Evolutionary conservation across 352 stramenopile species (phyloP).

Genomic region (Phytophthora litchii): DNA sequence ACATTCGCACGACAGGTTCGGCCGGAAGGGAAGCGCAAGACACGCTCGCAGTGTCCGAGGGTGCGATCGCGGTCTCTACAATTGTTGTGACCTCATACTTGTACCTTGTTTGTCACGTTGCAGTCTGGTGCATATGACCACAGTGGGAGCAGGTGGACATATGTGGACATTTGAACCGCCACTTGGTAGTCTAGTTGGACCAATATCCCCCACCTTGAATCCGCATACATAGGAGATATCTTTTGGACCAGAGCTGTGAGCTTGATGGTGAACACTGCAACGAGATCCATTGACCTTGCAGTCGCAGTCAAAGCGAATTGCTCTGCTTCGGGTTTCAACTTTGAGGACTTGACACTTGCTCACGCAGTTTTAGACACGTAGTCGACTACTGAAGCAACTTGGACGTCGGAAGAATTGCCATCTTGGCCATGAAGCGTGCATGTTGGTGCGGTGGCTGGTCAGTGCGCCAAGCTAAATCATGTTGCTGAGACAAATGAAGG

Average conservation of each 20-base stretch:
- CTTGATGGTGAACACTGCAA: too few species aligned
- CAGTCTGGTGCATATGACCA: slow-evolving; percentile 6
- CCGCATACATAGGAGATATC: too few species aligned
- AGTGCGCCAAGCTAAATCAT: slow-evolving; percentile 2
- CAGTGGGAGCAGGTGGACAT: slow-evolving; percentile 15
- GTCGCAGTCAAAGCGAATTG: too few species aligned
- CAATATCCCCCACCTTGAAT: too few species aligned
- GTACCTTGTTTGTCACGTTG: slow-evolving; percentile 9
- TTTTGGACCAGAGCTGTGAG: too few species aligned
- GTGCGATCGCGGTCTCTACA: not conserved
- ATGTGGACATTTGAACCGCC: not conserved
- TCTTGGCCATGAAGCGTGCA: too few species aligned
- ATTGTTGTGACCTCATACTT: not conserved
- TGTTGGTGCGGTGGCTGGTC: too few species aligned
- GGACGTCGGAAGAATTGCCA: too few species aligned
- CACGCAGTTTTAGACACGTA: not conserved
- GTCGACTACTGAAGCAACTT: not conserved
- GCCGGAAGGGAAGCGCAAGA: slow-evolving; percentile 6
- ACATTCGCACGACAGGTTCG: not conserved
- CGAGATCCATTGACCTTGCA: too few species aligned
- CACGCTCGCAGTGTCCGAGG: not conserved
- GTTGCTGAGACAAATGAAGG: slow-evolving; percentile 10
- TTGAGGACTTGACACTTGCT: too few species aligned
- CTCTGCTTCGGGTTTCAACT: too few species aligned
- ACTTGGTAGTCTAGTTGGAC: too few species aligned